Conservation (phyloP, 176 grass and related monocot species). For the Rhynchospora pubera region DNA sequence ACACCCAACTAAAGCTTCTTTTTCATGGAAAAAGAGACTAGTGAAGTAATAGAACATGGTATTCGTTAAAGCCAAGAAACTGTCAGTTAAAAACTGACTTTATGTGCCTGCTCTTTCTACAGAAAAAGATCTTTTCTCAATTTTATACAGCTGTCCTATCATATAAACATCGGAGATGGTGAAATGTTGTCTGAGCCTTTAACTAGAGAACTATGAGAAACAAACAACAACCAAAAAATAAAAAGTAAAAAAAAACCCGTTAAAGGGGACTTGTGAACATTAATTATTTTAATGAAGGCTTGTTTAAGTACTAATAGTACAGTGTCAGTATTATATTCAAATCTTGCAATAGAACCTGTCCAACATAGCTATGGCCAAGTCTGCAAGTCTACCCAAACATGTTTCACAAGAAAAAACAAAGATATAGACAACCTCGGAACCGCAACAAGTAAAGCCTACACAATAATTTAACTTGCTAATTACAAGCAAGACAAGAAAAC, state of each 20-base stretch:
- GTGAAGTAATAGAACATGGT: background rate
- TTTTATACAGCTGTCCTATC: background rate
- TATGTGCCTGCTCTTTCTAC: background rate
- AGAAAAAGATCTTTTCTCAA: background rate
- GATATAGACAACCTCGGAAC: background rate
- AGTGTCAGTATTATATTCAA: conserved; percentile 21
- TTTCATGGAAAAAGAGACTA: conserved; percentile 1
- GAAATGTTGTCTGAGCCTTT: background rate
- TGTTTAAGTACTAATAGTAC: conserved; percentile 27
- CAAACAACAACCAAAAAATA: background rate
- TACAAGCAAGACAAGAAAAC: background rate
- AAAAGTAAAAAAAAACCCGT: background rate
- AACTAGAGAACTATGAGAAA: background rate
- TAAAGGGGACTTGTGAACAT: background rate
- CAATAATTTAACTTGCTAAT: background rate
- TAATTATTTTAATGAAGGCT: background rate
- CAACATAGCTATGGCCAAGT: background rate
- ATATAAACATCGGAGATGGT: background rate
- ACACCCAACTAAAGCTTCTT: conserved; percentile 15
- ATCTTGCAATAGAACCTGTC: background rate
- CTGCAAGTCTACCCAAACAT: conserved; percentile 10
- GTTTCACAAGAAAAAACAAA: background rate
- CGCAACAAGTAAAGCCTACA: background rate
- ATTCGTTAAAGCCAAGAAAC: background rate
- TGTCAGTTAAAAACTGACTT: background rate